Base-by-base conservation (phyloP, 305 asterid genomes). In the Ilex paraguariensis region DNA sequence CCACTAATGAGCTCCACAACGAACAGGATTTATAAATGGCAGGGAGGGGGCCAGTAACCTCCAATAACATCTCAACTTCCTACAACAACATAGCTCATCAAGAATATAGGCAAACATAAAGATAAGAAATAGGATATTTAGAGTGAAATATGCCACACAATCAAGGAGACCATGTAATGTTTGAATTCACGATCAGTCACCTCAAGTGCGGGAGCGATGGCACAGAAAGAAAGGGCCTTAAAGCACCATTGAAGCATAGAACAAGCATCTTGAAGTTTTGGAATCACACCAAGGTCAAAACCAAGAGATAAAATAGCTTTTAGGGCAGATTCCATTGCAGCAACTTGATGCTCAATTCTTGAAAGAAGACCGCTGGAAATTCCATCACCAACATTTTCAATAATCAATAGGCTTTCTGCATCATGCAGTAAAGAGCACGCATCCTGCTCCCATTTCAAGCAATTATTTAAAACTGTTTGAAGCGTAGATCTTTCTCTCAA, bases 21-120 rank as follows among this genome's bases (percentile, higher is more conserved):
- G 79, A 63, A 81, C 77, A 70, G 53, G 94, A 81, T 68, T 78
- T 76, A 71, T 73, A 80, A 36, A 66, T 60, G 63, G 54, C 70
- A 48, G 91, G 90, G 63, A 82, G 81, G 66, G 56, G 74, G 57
- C 70, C 66, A 13, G 87, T 85, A 59, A 80, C 73, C 65, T 81
- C 84, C 78, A 90, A 70, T 78, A 75, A 78, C 75, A 73, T 75
- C 76, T 74, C 82, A 73, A 90, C 87, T 67, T 90, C 98, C 97
- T 92, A 75, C 71, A 69, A 55, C 13, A 46, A 70, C 54, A 57
- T 42, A 75, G 66, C 59, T 16, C 0, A 3, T 49, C 53, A 49
- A 49, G 5, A 49, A 49, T 49, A 49, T 12, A n/a, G 11, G 9
- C 53, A 12, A 21, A 49, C 66, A 55, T 60, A 36, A 68, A 61